Evolutionary conservation across 768 basidiomycete species (phyloP), one percentile per base, ranked within the genome.

Genomic region (Podaxis sp.): DNA sequence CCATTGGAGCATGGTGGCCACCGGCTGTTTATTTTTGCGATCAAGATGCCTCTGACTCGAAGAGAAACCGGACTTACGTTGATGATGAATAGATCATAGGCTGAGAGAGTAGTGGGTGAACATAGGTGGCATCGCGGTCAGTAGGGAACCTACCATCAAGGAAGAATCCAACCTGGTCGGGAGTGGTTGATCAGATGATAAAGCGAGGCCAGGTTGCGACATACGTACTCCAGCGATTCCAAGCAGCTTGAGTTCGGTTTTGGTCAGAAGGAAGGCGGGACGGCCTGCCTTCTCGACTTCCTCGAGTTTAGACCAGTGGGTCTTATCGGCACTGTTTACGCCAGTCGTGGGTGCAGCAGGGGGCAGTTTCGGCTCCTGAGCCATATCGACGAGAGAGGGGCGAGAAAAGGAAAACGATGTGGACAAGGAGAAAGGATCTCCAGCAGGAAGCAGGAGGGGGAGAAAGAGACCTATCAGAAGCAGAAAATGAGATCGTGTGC

Each of bases 51-150:
- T 9, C 29, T 29, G 17, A 64, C 12, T 27, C 5, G 19, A 41
- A 37, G 51, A 29, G 9, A 55, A 3, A 7, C 15, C 19, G 3
- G 2, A 66, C 83, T 51, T 63, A 84, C 85, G 71, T 88, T 88
- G 70, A 89, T 88, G 64, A 88, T 82, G 74, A 89, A 89, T 4
- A 89, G 74, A 69, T 89, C 88, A 65, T 89, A 89, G 4, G 87
- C 88, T 86, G 33, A 63, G 22, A 13, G 17, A 47, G 55, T 19
- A 11, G n/a, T 15, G 29, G 25, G 33, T 52, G 33, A 49, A 22
- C 38, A 49, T 13, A n/a, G 15, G 17, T 9, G 22, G 55, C 9
- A 36, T n/a, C n/a, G 51, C 38, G 57, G 19, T 2, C 43, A 8
- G 9, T 37, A 17, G 55, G 17, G 12, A 29, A 19, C 25, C 70